phyloP scores from a whole-genome alignment of 2,329 filamentous ascomycete genomes.

The Penicillium sp. region DNA sequence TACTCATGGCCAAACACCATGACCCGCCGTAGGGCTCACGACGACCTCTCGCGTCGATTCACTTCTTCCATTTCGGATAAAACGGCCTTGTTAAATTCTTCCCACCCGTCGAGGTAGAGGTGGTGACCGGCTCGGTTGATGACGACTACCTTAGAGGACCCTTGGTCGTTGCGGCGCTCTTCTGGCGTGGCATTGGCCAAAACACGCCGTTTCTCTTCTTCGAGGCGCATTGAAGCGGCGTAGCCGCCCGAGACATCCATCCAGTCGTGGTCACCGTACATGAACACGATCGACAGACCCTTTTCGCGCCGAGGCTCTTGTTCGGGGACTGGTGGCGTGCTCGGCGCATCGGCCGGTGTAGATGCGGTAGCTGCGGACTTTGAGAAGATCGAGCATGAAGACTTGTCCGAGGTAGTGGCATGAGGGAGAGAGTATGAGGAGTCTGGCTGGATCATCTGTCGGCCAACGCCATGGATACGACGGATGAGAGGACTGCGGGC shows the following conservation, averaged over 20 bases:
- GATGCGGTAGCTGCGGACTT: slow-evolving; percentile 5
- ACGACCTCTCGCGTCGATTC: slow-evolving; percentile 26
- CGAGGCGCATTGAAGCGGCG: slow-evolving; percentile 75
- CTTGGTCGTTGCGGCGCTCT: slow-evolving; percentile 70
- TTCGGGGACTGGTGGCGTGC: slow-evolving; percentile 16
- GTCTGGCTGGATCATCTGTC: slow-evolving; percentile 56
- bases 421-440: slow-evolving; percentile 19
- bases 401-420: slow-evolving; percentile 11
- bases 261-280: slow-evolving; percentile 99
- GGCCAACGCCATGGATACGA: slow-evolving; percentile 79
- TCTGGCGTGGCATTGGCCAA: slow-evolving; percentile 62
- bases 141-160: slow-evolving; percentile 76
- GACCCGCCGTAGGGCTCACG: neutral
- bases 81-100: slow-evolving; percentile 68
- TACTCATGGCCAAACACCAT: slow-evolving; percentile 2
- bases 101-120: slow-evolving; percentile 67
- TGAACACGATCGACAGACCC: slow-evolving; percentile 80
- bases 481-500: slow-evolving; percentile 84
- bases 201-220: slow-evolving; percentile 61
- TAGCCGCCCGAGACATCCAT: slow-evolving; percentile 91
- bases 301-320: slow-evolving; percentile 48
- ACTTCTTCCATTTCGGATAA: slow-evolving; percentile 66
- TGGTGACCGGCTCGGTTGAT: slow-evolving; percentile 71
- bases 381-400: slow-evolving; percentile 16
- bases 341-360: neutral